These are phyloP conservation scores for Solanum medicagineum DNA, from an alignment of 257 asterid genomes.

Conservation along the genomic window DNA sequence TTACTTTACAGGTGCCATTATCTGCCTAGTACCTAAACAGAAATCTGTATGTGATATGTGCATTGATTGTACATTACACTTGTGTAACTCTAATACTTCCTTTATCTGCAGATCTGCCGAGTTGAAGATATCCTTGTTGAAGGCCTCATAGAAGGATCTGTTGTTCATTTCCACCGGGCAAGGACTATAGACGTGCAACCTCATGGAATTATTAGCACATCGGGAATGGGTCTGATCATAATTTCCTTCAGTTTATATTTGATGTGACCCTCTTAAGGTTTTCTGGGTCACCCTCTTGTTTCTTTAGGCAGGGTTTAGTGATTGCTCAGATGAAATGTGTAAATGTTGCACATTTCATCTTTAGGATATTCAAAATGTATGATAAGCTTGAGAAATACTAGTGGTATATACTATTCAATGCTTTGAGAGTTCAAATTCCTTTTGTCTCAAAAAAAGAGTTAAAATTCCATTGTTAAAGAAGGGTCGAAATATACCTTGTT, in stretches of 20 bases:
- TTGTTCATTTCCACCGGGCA: slow-evolving; percentile 96
- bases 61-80: not conserved
- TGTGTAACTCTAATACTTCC: not conserved
- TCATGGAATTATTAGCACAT: slow-evolving; percentile 82
- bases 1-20: slow-evolving; percentile 83
- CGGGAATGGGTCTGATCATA: slow-evolving; percentile 76
- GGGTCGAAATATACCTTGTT: not conserved
- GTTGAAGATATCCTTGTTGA: slow-evolving; percentile 97
- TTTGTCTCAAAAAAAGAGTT: not conserved
- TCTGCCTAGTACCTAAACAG: not conserved
- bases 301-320: not conserved
- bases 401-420: not conserved
- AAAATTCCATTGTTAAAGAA: not conserved
- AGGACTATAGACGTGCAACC: slow-evolving; percentile 58
- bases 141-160: slow-evolving; percentile 91
- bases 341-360: not conserved
- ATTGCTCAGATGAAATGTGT: not conserved
- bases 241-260: not conserved
- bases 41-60: not conserved
- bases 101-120: slow-evolving; percentile 67
- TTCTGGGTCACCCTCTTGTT: not conserved
- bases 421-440: not conserved
- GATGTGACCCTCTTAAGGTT: not conserved
- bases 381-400: not conserved
- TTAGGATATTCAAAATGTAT: not conserved